Percentiles rank a stretch among this genome's conserved stretches.
Evolutionary conservation across 164 flowering plant species (phyloP).

Genomic region (Magnolia kwangsiensis): DNA sequence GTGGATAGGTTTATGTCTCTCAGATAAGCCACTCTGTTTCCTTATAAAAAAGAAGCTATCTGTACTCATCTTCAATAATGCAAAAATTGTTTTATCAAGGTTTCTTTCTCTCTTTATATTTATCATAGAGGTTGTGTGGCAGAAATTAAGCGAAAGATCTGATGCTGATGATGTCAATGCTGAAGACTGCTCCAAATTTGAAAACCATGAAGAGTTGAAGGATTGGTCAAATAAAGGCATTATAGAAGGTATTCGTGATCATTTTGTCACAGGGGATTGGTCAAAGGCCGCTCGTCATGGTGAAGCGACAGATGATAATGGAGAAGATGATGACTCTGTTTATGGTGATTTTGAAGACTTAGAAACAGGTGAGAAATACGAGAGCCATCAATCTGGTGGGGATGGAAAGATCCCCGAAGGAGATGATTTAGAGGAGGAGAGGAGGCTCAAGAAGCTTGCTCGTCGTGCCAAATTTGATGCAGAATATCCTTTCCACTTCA

Average conservation of each 20-base stretch:
- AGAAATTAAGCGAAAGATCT: constrained; percentile 44
- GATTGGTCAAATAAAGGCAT: constrained; percentile 57
- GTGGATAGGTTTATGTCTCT: not conserved
- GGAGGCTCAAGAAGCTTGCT: constrained; percentile 83
- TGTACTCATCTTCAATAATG: not conserved
- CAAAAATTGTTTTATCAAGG: not conserved
- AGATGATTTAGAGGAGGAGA: constrained; percentile 47
- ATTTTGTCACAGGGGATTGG: constrained; percentile 92
- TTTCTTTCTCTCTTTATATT: constrained; percentile 6
- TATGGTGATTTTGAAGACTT: constrained; percentile 93
- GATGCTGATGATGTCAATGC: constrained; percentile 31
- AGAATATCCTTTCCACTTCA: constrained; percentile 61
- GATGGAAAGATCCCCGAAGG: constrained; percentile 23
- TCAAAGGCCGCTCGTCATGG: constrained; percentile 68
- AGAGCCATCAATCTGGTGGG: constrained; percentile 14
- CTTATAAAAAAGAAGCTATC: not conserved
- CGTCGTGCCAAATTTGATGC: constrained; percentile 88
- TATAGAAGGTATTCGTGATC: constrained; percentile 68
- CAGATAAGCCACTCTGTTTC: not conserved
- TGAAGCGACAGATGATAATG: constrained; percentile 28
- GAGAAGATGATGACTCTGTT: constrained; percentile 44
- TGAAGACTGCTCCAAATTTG: constrained; percentile 78
- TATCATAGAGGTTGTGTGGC: constrained; percentile 13
- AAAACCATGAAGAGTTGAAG: constrained; percentile 21
- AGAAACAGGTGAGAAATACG: constrained; percentile 69